phyloP scores from a whole-genome alignment of 2,329 filamentous ascomycete species.

The Coniochaeta hoffmannii region DNA sequence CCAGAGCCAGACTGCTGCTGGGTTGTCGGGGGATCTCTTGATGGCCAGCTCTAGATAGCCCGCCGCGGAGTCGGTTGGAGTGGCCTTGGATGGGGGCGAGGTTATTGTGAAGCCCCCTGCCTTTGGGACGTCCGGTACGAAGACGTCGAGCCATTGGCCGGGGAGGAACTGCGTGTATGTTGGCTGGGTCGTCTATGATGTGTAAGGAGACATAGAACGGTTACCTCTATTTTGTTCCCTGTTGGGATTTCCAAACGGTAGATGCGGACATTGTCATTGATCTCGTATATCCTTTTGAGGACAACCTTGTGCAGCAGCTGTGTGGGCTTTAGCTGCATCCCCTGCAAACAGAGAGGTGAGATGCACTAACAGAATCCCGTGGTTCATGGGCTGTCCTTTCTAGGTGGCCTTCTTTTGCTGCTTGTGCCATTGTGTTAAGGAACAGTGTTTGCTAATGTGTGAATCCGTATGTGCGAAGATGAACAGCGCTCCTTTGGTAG shows the following conservation, averaged over 20 bases:
- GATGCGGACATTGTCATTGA: constrained; percentile 63
- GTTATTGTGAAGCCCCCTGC: constrained; percentile 87
- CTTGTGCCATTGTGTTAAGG: background rate
- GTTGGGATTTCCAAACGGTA: constrained; percentile 54
- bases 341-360: background rate
- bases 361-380: background rate
- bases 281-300: constrained; percentile 51
- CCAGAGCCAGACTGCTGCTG: constrained; percentile 70
- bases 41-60: constrained; percentile 70
- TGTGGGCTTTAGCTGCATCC: background rate
- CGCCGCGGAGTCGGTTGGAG: constrained; percentile 10
- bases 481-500: no score
- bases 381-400: constrained; percentile 1
- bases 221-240: constrained; percentile 39
- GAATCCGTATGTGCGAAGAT: no score
- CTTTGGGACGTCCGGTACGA: constrained; percentile 59
- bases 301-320: constrained; percentile 53
- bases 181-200: background rate
- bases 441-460: no score
- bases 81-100: constrained; percentile 56
- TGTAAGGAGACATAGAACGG: constrained; percentile 1
- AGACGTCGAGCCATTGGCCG: constrained; percentile 85
- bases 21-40: constrained; percentile 63
- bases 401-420: background rate
- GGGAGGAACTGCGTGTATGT: constrained; percentile 55